Percentiles rank a stretch among this genome's conserved stretches.
Evolutionary conservation across 306 rosid genomes (phyloP).

Genomic region (Prunus salicina): DNA sequence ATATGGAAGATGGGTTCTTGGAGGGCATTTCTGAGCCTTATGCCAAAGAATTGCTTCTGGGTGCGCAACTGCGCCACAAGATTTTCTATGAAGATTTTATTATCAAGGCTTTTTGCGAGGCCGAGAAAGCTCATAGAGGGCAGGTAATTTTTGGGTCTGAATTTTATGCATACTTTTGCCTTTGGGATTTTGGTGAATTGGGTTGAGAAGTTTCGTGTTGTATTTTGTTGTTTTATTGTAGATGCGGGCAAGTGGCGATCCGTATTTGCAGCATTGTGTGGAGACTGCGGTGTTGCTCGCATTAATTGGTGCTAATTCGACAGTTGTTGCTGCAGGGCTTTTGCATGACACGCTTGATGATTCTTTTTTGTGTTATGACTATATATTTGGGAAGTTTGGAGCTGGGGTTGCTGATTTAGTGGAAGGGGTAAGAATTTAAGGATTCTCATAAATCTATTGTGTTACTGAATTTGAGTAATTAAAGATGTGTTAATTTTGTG

Average conservation of each 20-base stretch:
- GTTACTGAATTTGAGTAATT: neutral
- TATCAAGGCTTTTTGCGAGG: conserved; percentile 85
- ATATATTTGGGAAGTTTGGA: conserved; percentile 64
- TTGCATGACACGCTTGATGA: conserved; percentile 95
- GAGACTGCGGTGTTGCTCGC: conserved; percentile 94
- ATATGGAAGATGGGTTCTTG: conserved; percentile 59
- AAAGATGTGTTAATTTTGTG: neutral
- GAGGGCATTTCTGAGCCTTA: conserved; percentile 61
- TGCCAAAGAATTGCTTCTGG: conserved; percentile 69
- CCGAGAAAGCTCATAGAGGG: conserved; percentile 94
- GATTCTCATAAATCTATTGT: neutral
- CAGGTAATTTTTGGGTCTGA: conserved; percentile 51
- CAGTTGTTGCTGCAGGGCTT: conserved; percentile 97
- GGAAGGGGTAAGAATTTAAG: conserved; percentile 65
- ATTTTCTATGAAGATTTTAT: conserved; percentile 81
- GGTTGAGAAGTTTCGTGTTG: conserved; percentile 21
- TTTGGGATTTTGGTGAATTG: conserved; percentile 12
- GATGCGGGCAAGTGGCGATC: conserved; percentile 95
- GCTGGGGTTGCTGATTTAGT: conserved; percentile 88
- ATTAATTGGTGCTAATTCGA: conserved; percentile 80
- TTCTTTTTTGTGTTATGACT: conserved; percentile 65
- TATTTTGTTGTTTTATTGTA: conserved; percentile 27
- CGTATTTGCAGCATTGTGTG: conserved; percentile 90
- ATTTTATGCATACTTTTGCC: neutral
- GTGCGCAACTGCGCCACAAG: conserved; percentile 76